Evolutionary conservation across 2,329 filamentous ascomycete species (phyloP), one percentile per base, ranked within the genome.

Genomic region (Arthrobotrys sphaeroides): DNA sequence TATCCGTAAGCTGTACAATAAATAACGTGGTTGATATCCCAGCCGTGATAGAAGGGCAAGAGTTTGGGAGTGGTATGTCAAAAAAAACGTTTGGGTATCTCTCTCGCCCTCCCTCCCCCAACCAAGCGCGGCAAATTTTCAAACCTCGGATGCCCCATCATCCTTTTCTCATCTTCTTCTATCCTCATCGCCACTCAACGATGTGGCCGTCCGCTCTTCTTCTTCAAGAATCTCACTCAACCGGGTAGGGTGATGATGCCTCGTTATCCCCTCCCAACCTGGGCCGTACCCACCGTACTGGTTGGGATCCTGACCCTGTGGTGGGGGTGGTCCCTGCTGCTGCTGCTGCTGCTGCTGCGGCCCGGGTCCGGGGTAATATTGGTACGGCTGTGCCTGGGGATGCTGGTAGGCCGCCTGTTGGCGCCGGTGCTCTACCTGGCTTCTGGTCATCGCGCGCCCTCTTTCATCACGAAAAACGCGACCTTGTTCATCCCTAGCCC

Each of bases 171-270:
- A 55, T 20, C 55, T 55, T 24, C 60, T 55, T 40, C 47, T 38
- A 38, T 20, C 68, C 5, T 73, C 68, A 59, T 89, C 89, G 78
- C 90, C 91, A 12, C 90, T 92, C 20, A 91, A 88, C 81, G 83
- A 86, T n/a, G 85, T 85, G 42, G 81, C 78, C 31, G 84, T 83
- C 65, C 91, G 92, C 83, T 96, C 92, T 78, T 95, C 92, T 77
- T 96, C 93, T 80, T 93, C 91, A 28, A 95, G 86, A 26, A 97
- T 93, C 83, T 96, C 93, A 82, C 93, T 96, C 77, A 97, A 84
- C 68, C 94, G 86, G 6, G 93, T 96, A 0, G 93, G 93, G 83
- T 97, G 93, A 78, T 95, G 92, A 82, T 96, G 93, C 67, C 85
- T 82, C 4, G 89, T 87, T 22, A 92, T 85, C n/a, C 84, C 83